Conservation (phyloP, 306 rosid species). For the Castanea mollissima region DNA sequence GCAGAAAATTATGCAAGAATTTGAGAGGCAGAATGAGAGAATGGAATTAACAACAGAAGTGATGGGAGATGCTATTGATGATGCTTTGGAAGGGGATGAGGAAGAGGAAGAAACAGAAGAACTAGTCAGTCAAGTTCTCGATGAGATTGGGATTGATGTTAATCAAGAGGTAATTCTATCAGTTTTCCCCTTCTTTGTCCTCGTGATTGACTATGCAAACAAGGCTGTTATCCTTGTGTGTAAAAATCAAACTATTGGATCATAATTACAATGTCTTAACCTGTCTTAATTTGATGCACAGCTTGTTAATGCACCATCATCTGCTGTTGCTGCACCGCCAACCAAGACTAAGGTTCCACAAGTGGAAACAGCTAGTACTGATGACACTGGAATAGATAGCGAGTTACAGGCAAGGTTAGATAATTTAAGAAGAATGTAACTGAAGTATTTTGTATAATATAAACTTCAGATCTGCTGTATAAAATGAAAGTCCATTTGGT, state of each 20-base stretch:
- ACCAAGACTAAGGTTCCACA: constrained; percentile 69
- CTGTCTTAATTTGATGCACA: constrained; percentile 36
- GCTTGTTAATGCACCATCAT: constrained; percentile 90
- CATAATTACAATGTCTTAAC: constrained; percentile 10
- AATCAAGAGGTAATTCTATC: constrained; percentile 75
- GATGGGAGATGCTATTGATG: constrained; percentile 96
- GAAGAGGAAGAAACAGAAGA: constrained; percentile 97
- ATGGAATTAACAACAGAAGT: constrained; percentile 84
- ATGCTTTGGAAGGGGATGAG: constrained; percentile 96
- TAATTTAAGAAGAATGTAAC: constrained; percentile 82
- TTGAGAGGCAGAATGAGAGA: constrained; percentile 88
- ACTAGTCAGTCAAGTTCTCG: constrained; percentile 89
- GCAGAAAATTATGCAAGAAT: constrained; percentile 95
- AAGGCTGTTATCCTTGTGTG: not conserved
- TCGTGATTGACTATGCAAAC: not conserved
- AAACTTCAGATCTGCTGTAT: constrained; percentile 22
- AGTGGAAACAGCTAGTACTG: constrained; percentile 62
- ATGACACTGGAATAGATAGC: constrained; percentile 80
- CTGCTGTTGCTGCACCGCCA: constrained; percentile 80
- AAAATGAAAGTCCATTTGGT: constrained; percentile 29
- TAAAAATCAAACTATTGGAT: not conserved
- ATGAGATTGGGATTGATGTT: constrained; percentile 81
- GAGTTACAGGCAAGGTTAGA: constrained; percentile 94
- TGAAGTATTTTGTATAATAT: constrained; percentile 19
- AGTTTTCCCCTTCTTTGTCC: not conserved